Base-by-base conservation (phyloP, 805 yeast genomes). In the Zygosaccharomyces bailii region DNA sequence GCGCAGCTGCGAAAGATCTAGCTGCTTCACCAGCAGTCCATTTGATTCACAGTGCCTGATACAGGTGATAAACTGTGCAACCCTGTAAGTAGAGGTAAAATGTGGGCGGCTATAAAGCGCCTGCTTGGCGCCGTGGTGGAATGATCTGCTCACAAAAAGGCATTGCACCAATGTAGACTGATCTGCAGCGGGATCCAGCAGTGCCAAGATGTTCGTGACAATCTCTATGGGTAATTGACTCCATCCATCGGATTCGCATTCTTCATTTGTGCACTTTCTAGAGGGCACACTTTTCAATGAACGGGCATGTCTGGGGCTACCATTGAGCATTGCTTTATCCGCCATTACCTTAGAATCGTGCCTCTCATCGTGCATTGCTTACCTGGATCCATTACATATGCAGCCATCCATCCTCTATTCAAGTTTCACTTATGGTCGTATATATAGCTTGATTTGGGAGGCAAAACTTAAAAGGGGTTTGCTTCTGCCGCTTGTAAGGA, bases 11-110 rank as follows among this genome's bases (percentile, higher is more conserved):
- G 90, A 80, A 19, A 88, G 61, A 57, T 88, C 86, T 34, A 88
- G 57, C 0, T 54, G 46, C 51, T 72, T 72, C 2, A 88, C 85
- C 46, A 73, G 70, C 18, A 59, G 55, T 0, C 90, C 89, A 42
- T 84, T 71, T 2, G 68, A 66, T 6, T 76, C 71, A 50, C 76
- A 74, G 43, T 75, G 69, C 34, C 84, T 70, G n/a, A 88, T 62
- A 4, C 80, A 73, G 1, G 89, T 73, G 4, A 88, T 79, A 55
- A 88, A 81, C 63, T 88, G 96, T 0, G 87, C 93, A 34, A 86
- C 76, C 33, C 96, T 68, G 59, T 84, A 88, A 5, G 90, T 82
- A 2, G 95, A 80, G 0, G 79, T 75, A 52, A 88, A 75, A 10
- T 55, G 48, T 3, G 90, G 79, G 5, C 63, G 49, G 10, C 67